A percentile compares a stretch with the other conserved stretches of the same genome.
These are phyloP conservation scores for Neofusicoccum cordaticola DNA, from an alignment of 2,329 filamentous ascomycete genomes.

Conservation along the genomic window DNA sequence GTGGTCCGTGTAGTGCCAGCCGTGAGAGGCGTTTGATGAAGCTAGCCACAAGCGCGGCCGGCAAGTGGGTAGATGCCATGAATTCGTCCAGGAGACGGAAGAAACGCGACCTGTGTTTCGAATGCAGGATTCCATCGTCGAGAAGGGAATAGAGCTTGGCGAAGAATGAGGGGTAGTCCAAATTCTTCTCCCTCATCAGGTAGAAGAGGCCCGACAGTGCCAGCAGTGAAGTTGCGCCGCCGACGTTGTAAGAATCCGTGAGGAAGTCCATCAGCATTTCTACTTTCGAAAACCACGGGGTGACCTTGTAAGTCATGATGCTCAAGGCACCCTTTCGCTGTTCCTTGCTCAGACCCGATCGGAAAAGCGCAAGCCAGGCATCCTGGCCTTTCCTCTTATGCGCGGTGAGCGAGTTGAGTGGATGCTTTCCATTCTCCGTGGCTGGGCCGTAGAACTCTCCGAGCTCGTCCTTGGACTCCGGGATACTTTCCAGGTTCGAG, in stretches of 20 bases:
- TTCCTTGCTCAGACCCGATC: slow-evolving; percentile 62
- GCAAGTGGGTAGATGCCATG: slow-evolving; percentile 85
- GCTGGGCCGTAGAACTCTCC: slow-evolving; percentile 65
- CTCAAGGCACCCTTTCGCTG: slow-evolving; percentile 78
- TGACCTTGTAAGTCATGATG: slow-evolving; percentile 72
- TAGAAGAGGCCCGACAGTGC: slow-evolving; percentile 93
- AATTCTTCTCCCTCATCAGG: slow-evolving; percentile 86
- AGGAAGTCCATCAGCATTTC: slow-evolving; percentile 94
- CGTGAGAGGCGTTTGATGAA: slow-evolving; percentile 93
- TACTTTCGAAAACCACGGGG: slow-evolving; percentile 84
- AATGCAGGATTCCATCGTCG: slow-evolving; percentile 82
- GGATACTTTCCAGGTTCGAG: slow-evolving; percentile 66
- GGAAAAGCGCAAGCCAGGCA: slow-evolving; percentile 79
- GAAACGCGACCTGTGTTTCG: slow-evolving; percentile 89
- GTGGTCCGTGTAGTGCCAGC: slow-evolving; percentile 81
- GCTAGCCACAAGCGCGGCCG: slow-evolving; percentile 84
- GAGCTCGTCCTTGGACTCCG: slow-evolving; percentile 63
- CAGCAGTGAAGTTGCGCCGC: slow-evolving; percentile 81
- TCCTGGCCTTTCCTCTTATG: slow-evolving; percentile 81
- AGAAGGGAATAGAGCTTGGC: slow-evolving; percentile 89
- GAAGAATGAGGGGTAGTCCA: slow-evolving; percentile 96
- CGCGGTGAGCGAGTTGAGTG: slow-evolving; percentile 57
- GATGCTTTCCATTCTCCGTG: slow-evolving; percentile 66
- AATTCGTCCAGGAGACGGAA: slow-evolving; percentile 91
- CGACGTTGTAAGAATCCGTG: slow-evolving; percentile 86